A percentile compares a stretch with the other conserved stretches of the same genome.
These are phyloP conservation scores for Paecilomyces variotii DNA, from an alignment of 2,329 filamentous ascomycete species.

Conservation along the genomic window DNA sequence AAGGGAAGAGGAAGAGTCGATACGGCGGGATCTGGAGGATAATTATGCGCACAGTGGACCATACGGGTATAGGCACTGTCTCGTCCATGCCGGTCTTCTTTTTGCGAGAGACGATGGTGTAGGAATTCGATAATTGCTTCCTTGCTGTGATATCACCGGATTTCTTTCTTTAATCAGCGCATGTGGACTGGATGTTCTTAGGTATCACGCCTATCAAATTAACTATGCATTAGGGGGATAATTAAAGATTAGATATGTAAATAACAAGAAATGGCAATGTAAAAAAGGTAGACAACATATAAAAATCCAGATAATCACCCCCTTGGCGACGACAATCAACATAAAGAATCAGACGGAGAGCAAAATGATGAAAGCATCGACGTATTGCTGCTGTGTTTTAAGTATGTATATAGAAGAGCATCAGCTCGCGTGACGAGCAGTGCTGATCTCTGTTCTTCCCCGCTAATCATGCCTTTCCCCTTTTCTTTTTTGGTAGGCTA, in stretches of 20 bases:
- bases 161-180: no score
- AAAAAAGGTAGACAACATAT: background rate
- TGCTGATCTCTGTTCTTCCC: no score
- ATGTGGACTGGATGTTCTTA: no score
- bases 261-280: no score
- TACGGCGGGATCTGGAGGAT: conserved; percentile 15
- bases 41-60: background rate
- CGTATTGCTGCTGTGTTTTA: background rate
- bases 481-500: background rate
- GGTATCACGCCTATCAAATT: no score
- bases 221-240: no score
- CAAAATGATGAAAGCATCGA: background rate
- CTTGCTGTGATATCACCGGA: no score
- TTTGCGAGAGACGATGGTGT: no score
- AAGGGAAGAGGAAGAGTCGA: conserved; percentile 13
- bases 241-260: no score
- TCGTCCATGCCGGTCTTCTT: background rate
- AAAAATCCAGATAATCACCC: background rate
- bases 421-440: background rate
- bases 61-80: background rate
- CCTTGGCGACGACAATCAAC: background rate
- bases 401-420: background rate
- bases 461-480: background rate
- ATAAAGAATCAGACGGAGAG: background rate
- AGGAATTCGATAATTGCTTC: no score